phyloP scores from a whole-genome alignment of 176 grass and related monocot species.

The Melocanna baccifera region DNA sequence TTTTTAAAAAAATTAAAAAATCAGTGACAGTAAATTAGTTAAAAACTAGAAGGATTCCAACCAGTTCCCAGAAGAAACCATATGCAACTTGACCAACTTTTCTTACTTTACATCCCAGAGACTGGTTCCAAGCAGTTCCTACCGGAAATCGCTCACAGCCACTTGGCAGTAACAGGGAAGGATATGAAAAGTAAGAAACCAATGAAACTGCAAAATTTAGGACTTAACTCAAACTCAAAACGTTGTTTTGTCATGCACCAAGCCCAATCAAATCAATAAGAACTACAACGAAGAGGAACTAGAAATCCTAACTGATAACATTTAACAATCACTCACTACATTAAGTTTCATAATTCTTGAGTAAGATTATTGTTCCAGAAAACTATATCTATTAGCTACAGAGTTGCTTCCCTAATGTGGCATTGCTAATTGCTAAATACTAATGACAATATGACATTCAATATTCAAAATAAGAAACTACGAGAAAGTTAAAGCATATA shows the following conservation, averaged over 20 bases:
- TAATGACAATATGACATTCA: slow-evolving; percentile 15
- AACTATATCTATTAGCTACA: neutral
- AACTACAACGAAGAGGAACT: neutral
- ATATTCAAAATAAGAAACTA: slow-evolving; percentile 5
- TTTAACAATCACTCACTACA: neutral
- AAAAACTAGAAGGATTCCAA: neutral
- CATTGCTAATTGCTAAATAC: neutral
- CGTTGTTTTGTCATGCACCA: neutral
- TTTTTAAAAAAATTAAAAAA: neutral
- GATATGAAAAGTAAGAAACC: neutral
- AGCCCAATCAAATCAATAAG: neutral
- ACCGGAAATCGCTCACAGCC: neutral
- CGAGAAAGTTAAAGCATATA: neutral
- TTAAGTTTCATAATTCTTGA: neutral
- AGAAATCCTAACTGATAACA: neutral
- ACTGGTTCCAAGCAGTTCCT: neutral
- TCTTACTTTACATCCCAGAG: neutral
- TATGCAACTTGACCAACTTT: neutral
- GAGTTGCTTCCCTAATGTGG: neutral
- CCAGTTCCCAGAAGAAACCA: slow-evolving; percentile 1
- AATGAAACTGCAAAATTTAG: slow-evolving; percentile 12
- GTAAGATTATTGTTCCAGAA: neutral
- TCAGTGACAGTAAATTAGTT: neutral
- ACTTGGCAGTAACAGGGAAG: neutral
- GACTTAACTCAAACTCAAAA: neutral